Evolutionary conservation across 495 filamentous ascomycete species (phyloP).

Genomic region (Entonaema liquescens): DNA sequence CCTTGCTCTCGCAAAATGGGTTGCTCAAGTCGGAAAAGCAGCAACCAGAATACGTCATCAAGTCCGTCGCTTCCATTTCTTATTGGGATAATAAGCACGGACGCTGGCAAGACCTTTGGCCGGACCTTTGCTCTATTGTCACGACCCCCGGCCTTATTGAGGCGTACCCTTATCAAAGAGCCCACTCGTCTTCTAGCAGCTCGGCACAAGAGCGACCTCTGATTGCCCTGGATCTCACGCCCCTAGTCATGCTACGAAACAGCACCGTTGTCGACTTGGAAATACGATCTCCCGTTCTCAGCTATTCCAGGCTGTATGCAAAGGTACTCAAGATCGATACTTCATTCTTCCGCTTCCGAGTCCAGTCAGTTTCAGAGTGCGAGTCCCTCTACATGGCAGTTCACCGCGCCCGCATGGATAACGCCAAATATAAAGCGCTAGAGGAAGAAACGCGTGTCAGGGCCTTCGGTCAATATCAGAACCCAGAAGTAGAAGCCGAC

Average conservation of each 20-base stretch:
- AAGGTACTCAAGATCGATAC: constrained; percentile 78
- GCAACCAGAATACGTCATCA: constrained; percentile 62
- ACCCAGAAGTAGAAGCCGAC: constrained; percentile 50
- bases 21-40: constrained; percentile 59
- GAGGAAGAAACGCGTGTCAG: constrained; percentile 66
- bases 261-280: constrained; percentile 94
- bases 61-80: constrained; percentile 79
- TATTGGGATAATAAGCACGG: constrained; percentile 82
- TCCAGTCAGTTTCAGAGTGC: constrained; percentile 77
- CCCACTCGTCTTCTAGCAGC: constrained; percentile 43
- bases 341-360: constrained; percentile 74
- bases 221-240: constrained; percentile 83
- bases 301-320: constrained; percentile 68
- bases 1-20: constrained; percentile 76
- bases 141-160: constrained; percentile 88
- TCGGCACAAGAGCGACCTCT: constrained; percentile 63
- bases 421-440: constrained; percentile 85
- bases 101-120: constrained; percentile 79
- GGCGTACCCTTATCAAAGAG: constrained; percentile 71
- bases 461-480: constrained; percentile 55
- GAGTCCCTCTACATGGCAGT: constrained; percentile 82
- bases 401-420: constrained; percentile 83
- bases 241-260: constrained; percentile 83
- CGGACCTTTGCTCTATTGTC: constrained; percentile 78
- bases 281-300: constrained; percentile 77